phyloP scores from a whole-genome alignment of 441 rosid species.

The Bruguiera hainesii region DNA sequence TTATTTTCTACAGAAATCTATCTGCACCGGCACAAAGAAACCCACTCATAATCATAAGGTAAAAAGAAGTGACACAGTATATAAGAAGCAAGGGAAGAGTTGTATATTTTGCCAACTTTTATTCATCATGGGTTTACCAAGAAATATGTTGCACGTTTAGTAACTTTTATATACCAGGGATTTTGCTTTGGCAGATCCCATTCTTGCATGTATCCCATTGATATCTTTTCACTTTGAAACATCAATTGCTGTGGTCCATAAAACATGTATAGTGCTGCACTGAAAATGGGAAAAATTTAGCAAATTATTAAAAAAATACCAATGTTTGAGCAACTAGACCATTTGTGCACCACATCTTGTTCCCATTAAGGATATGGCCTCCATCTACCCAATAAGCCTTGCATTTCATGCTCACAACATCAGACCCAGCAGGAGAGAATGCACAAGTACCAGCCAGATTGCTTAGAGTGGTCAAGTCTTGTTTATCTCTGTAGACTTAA shows the following conservation, averaged over 20 bases:
- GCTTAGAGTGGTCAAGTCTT: neutral
- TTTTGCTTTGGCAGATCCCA: neutral
- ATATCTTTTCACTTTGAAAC: neutral
- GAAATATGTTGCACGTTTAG: no score
- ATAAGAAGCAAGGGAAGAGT: neutral
- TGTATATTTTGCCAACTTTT: neutral
- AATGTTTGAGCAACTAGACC: slow-evolving; percentile 94
- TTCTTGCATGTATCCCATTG: neutral
- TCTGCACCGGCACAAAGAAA: neutral
- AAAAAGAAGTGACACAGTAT: neutral
- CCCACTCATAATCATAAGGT: neutral
- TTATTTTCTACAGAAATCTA: neutral
- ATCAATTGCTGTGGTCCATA: no score
- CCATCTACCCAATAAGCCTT: slow-evolving; percentile 90
- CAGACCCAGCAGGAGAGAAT: slow-evolving; percentile 76
- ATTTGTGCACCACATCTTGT: slow-evolving; percentile 99
- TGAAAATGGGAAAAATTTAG: slow-evolving; percentile 2
- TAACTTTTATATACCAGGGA: neutral
- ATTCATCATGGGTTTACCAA: no score
- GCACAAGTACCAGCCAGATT: slow-evolving; percentile 11
- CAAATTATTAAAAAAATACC: slow-evolving; percentile 38
- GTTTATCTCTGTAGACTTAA: neutral
- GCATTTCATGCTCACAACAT: slow-evolving; percentile 95
- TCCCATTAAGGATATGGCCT: slow-evolving; percentile 78
- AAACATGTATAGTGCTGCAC: no score